Percentiles rank a stretch among this genome's conserved stretches.
Conservation (phyloP, 2,329 filamentous ascomycete genomes). For the Pleomassaria siparia region DNA sequence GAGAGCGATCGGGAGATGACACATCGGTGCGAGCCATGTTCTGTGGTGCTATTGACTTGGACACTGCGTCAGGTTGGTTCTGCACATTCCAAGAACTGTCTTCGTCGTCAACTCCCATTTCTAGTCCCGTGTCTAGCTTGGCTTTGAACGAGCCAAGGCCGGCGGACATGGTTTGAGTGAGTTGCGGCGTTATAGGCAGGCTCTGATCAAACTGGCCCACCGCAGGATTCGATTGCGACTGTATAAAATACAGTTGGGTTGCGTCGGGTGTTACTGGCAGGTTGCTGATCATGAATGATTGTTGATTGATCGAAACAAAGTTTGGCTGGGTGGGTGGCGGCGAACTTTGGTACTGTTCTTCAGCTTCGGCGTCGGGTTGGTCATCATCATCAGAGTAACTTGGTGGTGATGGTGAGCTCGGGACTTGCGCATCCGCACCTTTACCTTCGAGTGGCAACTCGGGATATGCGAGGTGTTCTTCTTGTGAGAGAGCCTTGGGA, state of each 20-base stretch:
- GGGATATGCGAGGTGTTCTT: conserved; percentile 9
- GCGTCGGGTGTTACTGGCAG: conserved; percentile 28
- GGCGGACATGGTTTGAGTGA: conserved; percentile 36
- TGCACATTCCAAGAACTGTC: conserved; percentile 1
- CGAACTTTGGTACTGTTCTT: conserved; percentile 14
- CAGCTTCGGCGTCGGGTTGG: background rate
- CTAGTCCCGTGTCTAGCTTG: conserved; percentile 20
- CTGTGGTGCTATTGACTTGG: conserved; percentile 14
- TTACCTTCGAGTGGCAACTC: conserved; percentile 9
- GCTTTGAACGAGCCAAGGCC: conserved; percentile 14
- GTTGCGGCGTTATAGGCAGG: conserved; percentile 40
- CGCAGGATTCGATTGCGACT: conserved; percentile 20
- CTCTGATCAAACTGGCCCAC: conserved; percentile 18
- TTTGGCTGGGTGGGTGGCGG: conserved; percentile 6
- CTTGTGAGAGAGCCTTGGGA: conserved; percentile 3
- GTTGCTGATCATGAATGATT: conserved; percentile 16
- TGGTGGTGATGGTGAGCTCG: conserved; percentile 14
- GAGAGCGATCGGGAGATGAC: conserved; percentile 11
- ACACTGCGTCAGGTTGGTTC: conserved; percentile 6
- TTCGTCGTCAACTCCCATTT: background rate
- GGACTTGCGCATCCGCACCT: conserved; percentile 11
- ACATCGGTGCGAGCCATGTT: conserved; percentile 11
- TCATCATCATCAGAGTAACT: background rate
- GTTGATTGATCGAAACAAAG: conserved; percentile 9
- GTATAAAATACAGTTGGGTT: conserved; percentile 27